These are phyloP conservation scores for Kodamaea kaohsiungensis DNA, from an alignment of 805 yeast genomes.

Conservation along the genomic window DNA sequence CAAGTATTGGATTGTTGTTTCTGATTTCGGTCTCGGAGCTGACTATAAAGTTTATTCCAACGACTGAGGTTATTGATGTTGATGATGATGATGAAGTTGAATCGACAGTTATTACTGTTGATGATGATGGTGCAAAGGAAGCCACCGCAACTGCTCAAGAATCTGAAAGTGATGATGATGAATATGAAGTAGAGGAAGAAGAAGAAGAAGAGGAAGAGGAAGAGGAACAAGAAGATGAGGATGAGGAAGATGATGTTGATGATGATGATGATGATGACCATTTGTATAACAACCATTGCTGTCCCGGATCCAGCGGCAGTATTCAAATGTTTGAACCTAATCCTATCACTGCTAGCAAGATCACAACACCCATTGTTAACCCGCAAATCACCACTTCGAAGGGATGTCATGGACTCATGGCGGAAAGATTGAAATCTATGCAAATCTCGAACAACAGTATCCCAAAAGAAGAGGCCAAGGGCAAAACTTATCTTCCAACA, in stretches of 20 bases:
- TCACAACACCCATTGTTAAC: neutral
- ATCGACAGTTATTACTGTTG: neutral
- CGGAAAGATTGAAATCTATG: constrained; percentile 8
- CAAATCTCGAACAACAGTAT: neutral
- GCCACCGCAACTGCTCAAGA: neutral
- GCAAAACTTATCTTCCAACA: neutral
- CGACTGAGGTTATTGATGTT: constrained; percentile 3
- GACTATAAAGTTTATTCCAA: constrained; percentile 17
- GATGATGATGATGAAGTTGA: constrained; percentile 12
- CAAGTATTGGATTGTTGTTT: constrained; percentile 23
- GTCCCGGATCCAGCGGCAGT: constrained; percentile 1
- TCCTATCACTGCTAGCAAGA: neutral
- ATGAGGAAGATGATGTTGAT: constrained; percentile 8
- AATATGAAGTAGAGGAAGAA: constrained; percentile 10
- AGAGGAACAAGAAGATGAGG: constrained; percentile 7
- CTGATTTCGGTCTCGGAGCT: constrained; percentile 15
- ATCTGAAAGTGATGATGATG: constrained; percentile 5
- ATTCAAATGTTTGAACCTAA: neutral
- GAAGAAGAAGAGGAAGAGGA: constrained; percentile 13
- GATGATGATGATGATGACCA: constrained; percentile 9
- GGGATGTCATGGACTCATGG: constrained; percentile 11
- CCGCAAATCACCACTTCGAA: constrained; percentile 5
- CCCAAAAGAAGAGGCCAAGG: constrained; percentile 1
- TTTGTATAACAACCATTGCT: neutral
- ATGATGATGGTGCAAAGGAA: neutral